Conservation (phyloP, 768 basidiomycete genomes). For the Zangia roseola region DNA sequence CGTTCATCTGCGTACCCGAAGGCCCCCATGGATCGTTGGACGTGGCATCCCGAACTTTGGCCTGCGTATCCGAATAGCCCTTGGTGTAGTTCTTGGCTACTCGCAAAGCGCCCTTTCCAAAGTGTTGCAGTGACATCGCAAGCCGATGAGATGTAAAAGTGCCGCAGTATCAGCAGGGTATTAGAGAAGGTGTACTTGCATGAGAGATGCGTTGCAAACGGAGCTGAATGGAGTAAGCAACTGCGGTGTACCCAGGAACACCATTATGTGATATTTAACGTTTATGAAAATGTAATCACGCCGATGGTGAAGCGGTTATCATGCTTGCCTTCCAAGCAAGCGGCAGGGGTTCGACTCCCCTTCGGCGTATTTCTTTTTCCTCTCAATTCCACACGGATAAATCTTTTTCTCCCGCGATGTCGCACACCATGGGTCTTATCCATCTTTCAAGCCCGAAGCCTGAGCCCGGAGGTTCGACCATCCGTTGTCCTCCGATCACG, state of each 20-base stretch:
- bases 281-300: slow-evolving; percentile 22
- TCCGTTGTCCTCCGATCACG: too few species aligned
- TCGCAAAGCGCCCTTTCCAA: slow-evolving; percentile 82
- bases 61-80: slow-evolving; percentile 92
- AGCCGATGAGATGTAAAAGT: not conserved
- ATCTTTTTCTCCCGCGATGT: too few species aligned
- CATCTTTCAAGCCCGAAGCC: too few species aligned
- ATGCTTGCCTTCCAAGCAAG: slow-evolving; percentile 87
- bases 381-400: too few species aligned
- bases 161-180: not conserved
- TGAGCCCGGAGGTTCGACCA: too few species aligned
- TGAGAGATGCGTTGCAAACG: slow-evolving; percentile 18
- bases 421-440: too few species aligned
- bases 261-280: slow-evolving; percentile 2
- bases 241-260: slow-evolving; percentile 5
- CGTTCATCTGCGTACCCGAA: slow-evolving; percentile 98
- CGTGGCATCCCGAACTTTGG: slow-evolving; percentile 94
- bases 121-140: slow-evolving; percentile 63
- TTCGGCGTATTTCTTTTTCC: slow-evolving; percentile 40
- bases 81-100: slow-evolving; percentile 96
- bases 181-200: slow-evolving; percentile 10
- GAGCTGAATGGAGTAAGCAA: slow-evolving; percentile 9
- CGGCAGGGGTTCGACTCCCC: slow-evolving; percentile 79
- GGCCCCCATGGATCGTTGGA: slow-evolving; percentile 99
- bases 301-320: slow-evolving; percentile 90